Evolutionary conservation across 2,329 filamentous ascomycete genomes (phyloP).

Genomic region (Penicillium concentricum): DNA sequence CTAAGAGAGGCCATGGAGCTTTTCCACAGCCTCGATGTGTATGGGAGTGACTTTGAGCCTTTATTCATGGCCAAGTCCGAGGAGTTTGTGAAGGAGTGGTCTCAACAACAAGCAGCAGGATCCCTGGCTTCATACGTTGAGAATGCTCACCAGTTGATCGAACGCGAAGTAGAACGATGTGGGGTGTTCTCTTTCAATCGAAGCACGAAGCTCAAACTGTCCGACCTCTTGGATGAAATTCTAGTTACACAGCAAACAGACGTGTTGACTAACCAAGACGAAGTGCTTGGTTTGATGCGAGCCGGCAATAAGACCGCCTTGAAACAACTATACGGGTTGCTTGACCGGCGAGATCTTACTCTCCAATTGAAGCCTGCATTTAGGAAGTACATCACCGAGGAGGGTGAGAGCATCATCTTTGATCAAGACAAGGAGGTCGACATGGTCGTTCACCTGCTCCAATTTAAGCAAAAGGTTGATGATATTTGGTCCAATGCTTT

Average conservation of each 20-base stretch:
- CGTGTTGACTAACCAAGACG: conserved; percentile 64
- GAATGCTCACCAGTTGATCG: conserved; percentile 67
- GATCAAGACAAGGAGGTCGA: conserved; percentile 75
- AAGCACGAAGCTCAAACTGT: conserved; percentile 74
- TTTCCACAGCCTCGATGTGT: conserved; percentile 81
- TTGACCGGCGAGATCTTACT: conserved; percentile 70
- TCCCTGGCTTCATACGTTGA: conserved; percentile 74
- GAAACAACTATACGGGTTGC: conserved; percentile 72
- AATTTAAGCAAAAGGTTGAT: conserved; percentile 77
- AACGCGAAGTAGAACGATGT: conserved; percentile 71
- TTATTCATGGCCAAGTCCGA: conserved; percentile 67
- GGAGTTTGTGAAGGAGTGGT: conserved; percentile 68
- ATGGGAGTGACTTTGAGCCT: conserved; percentile 76
- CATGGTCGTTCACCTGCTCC: conserved; percentile 81
- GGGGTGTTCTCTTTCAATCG: conserved; percentile 79
- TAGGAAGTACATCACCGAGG: conserved; percentile 71
- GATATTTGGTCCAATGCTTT: conserved; percentile 75
- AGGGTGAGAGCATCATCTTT: conserved; percentile 75
- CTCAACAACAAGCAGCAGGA: conserved; percentile 61
- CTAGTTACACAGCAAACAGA: conserved; percentile 68
- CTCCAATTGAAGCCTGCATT: conserved; percentile 70
- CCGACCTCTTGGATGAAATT: conserved; percentile 69
- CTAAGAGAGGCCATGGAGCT: conserved; percentile 76
- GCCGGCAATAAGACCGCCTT: conserved; percentile 68
- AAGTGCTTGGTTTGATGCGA: conserved; percentile 71